Base-by-base conservation (phyloP, 441 rosid species). In the Breynia disticha region DNA sequence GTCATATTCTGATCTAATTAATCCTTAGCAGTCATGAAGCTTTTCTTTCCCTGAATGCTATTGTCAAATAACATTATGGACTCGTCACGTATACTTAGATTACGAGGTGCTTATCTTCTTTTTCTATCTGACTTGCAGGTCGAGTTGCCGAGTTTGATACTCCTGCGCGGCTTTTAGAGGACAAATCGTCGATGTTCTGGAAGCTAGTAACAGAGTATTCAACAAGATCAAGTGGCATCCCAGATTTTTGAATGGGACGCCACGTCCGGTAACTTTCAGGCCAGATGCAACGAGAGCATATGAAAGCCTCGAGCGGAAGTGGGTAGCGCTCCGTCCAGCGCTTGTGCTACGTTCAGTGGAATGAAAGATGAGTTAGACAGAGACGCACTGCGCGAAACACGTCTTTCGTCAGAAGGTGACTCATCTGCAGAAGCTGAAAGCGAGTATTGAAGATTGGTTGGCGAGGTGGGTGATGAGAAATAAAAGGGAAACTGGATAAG, bases 141-240 rank as follows among this genome's bases (percentile, higher is more conserved):
- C 81, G 84, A 76, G 89, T 80, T 52, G 90, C 96, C 32, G 99
- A 94, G 75, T 94, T 87, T 64, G 97, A 94, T 73, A 75, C 91
- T 51, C 99, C 99, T 9, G 54, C 52, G 0, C 70, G 79, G 55
- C 88, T 94, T 37, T 63, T 94, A 55, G 99, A 94, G 73, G 96
- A 94, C 61, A 90, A 86, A 74, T 74, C 96, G 55, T 87, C 99
- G 28, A 85, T 90, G 97, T 94, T 94, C 66, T 73, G 83, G 42
- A 94, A 94, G 86, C 68, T 94, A 67, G 99, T 94, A 52, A 78
- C 83, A 0, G 99, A 90, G 66, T 90, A 94, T 62, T 90, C 97
- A 3, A 79, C 97, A 66, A 90, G 99, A 72, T 94, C 99, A 55
- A 85, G 75, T 59, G 91, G 99, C 72, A 77, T 94, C 5, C 84